Percentiles rank a stretch among this genome's conserved stretches.
Conservation (phyloP, 176 grass and related monocot genomes). For the Metroxylon sagu region DNA sequence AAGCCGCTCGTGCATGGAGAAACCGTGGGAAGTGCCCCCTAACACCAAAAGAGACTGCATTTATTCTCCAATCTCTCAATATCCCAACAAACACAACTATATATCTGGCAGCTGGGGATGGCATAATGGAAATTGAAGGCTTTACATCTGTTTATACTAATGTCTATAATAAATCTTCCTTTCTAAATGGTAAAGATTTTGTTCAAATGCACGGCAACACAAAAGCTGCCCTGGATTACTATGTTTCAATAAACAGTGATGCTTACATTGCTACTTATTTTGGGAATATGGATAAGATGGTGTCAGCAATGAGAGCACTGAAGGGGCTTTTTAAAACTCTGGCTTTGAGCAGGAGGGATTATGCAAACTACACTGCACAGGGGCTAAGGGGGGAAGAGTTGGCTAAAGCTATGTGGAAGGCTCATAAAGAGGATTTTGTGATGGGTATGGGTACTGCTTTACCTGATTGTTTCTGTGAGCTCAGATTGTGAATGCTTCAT, state of each 20-base stretch:
- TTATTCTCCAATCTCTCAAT: constrained; percentile 62
- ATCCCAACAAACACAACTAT: constrained; percentile 61
- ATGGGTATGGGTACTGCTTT: constrained; percentile 73
- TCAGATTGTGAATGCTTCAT: constrained; percentile 32
- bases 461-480: constrained; percentile 83
- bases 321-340: constrained; percentile 66
- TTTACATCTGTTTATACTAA: constrained; percentile 68
- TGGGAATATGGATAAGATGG: constrained; percentile 99
- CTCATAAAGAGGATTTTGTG: constrained; percentile 72
- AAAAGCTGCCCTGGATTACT: constrained; percentile 87
- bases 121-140: constrained; percentile 76
- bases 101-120: constrained; percentile 89
- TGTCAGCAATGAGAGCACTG: constrained; percentile 72
- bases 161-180: constrained; percentile 63
- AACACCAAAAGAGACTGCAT: constrained; percentile 84
- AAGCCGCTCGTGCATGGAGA: constrained; percentile 55
- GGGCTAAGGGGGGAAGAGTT: constrained; percentile 54
- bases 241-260: constrained; percentile 84
- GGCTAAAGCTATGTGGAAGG: constrained; percentile 65
- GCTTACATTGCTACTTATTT: constrained; percentile 80
- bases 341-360: constrained; percentile 84
- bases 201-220: constrained; percentile 91
- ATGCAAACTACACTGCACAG: constrained; percentile 42
- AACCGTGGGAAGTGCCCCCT: constrained; percentile 89
- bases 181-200: constrained; percentile 65